phyloP scores from a whole-genome alignment of 2,329 filamentous ascomycete genomes.

The Claviceps digitariae region DNA sequence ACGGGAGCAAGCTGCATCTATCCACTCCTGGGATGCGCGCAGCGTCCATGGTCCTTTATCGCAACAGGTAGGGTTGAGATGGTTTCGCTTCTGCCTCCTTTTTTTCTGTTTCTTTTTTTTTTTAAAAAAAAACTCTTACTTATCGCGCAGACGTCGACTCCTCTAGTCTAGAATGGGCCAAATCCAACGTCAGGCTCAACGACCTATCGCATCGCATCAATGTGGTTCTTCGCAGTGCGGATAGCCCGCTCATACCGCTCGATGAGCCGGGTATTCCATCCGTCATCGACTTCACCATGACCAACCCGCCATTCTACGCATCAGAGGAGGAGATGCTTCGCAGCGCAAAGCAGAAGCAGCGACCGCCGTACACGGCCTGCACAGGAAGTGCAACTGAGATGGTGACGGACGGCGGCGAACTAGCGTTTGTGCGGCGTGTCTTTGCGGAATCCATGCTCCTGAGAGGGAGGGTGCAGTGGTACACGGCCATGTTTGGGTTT shows the following conservation, averaged over 20 bases:
- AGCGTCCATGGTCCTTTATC: conserved; percentile 61
- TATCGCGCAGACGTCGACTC: conserved; percentile 54
- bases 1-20: conserved; percentile 90
- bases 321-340: conserved; percentile 54
- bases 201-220: conserved; percentile 48
- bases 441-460: conserved; percentile 54
- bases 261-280: conserved; percentile 32
- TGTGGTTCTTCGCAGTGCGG: conserved; percentile 39
- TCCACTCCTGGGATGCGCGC: conserved; percentile 61
- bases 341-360: conserved; percentile 52
- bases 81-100: no score
- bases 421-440: conserved; percentile 59
- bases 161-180: conserved; percentile 52
- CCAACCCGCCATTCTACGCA: conserved; percentile 90
- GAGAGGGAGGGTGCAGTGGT: conserved; percentile 61
- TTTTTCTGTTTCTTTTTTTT: not conserved
- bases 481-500: conserved; percentile 83
- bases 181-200: conserved; percentile 55
- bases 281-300: conserved; percentile 78
- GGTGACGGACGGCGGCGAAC: conserved; percentile 68
- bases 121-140: no score
- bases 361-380: conserved; percentile 55
- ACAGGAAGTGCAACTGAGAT: conserved; percentile 76
- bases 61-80: conserved; percentile 40
- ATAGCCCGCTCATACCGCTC: conserved; percentile 49